Evolutionary conservation across 2,329 filamentous ascomycete species (phyloP).

Genomic region (Trichoderma sp.): DNA sequence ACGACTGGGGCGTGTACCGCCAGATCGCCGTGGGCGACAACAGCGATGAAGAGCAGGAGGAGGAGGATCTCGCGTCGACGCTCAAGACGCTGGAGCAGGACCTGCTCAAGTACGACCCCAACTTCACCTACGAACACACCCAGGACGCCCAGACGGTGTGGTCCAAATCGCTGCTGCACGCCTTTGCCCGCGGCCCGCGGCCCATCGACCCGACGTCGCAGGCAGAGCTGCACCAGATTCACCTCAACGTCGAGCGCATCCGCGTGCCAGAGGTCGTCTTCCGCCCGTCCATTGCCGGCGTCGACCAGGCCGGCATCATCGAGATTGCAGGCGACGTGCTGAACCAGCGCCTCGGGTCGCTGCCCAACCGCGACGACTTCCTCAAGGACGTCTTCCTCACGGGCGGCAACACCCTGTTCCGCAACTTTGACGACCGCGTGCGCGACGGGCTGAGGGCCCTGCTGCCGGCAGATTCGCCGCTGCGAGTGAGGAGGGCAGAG

Average conservation of each 20-base stretch:
- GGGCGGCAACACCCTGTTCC: conserved; percentile 86
- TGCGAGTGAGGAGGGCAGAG: conserved; percentile 71
- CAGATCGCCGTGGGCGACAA: conserved; percentile 82
- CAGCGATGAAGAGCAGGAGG: conserved; percentile 88
- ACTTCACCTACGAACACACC: conserved; percentile 90
- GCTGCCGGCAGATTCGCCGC: conserved; percentile 66
- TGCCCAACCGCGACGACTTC: conserved; percentile 64
- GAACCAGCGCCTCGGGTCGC: conserved; percentile 70
- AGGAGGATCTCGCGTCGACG: conserved; percentile 76
- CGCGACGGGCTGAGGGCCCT: conserved; percentile 70
- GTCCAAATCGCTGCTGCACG: conserved; percentile 88
- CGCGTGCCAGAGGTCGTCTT: conserved; percentile 92
- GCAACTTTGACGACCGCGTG: conserved; percentile 82
- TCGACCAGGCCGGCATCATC: conserved; percentile 90
- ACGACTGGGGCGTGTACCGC: conserved; percentile 96
- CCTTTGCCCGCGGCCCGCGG: conserved; percentile 84
- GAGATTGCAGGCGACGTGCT: conserved; percentile 92
- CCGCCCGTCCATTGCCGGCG: conserved; percentile 84
- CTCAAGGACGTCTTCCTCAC: conserved; percentile 89
- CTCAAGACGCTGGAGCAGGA: conserved; percentile 81
- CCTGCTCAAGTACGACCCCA: conserved; percentile 80
- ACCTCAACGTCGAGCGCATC: conserved; percentile 95
- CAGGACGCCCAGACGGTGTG: conserved; percentile 92
- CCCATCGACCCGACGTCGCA: conserved; percentile 81
- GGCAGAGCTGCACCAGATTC: conserved; percentile 79